Percentiles rank a stretch among this genome's conserved stretches.
These are phyloP conservation scores for Aspergillus pseudotamarii DNA, from an alignment of 2,329 filamentous ascomycete species.

Conservation along the genomic window DNA sequence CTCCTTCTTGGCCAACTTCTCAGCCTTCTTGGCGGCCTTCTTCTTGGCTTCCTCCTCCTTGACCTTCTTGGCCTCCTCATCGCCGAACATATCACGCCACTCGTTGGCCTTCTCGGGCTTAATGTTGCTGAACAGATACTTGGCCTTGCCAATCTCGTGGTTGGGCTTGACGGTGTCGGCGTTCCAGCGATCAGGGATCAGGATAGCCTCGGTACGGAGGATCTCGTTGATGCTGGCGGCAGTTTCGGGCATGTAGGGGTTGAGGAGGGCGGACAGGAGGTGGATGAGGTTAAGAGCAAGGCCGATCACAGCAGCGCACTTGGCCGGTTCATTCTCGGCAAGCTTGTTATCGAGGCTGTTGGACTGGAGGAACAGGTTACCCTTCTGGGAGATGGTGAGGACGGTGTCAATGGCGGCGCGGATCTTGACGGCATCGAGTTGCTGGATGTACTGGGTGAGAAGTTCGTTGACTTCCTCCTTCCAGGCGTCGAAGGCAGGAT, in stretches of 20 bases:
- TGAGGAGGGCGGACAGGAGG: slow-evolving; percentile 75
- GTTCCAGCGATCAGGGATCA: slow-evolving; percentile 71
- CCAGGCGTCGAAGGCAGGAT: slow-evolving; percentile 52
- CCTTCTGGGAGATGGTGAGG: slow-evolving; percentile 60
- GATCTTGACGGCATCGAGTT: slow-evolving; percentile 64
- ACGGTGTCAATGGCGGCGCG: slow-evolving; percentile 57
- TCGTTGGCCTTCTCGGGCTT: slow-evolving; percentile 79
- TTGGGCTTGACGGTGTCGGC: slow-evolving; percentile 63
- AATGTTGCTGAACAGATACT: slow-evolving; percentile 81
- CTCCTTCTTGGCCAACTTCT: slow-evolving; percentile 44
- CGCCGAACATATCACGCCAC: slow-evolving; percentile 77
- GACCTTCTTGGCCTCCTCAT: slow-evolving; percentile 67
- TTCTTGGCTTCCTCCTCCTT: slow-evolving; percentile 57
- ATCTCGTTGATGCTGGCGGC: slow-evolving; percentile 75
- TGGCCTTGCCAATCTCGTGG: slow-evolving; percentile 79
- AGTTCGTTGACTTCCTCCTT: slow-evolving; percentile 53
- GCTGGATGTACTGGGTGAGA: slow-evolving; percentile 58
- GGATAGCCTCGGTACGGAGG: slow-evolving; percentile 62
- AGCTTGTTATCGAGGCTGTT: slow-evolving; percentile 65
- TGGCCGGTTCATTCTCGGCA: slow-evolving; percentile 60
- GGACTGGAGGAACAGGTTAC: slow-evolving; percentile 63
- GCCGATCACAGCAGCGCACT: slow-evolving; percentile 67
- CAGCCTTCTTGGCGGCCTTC: slow-evolving; percentile 39
- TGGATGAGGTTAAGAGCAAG: slow-evolving; percentile 83
- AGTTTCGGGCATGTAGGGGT: slow-evolving; percentile 84